Percentiles rank a stretch among this genome's conserved stretches.
Evolutionary conservation across 257 asterid genomes (phyloP).

Genomic region (Primulina eburnea): DNA sequence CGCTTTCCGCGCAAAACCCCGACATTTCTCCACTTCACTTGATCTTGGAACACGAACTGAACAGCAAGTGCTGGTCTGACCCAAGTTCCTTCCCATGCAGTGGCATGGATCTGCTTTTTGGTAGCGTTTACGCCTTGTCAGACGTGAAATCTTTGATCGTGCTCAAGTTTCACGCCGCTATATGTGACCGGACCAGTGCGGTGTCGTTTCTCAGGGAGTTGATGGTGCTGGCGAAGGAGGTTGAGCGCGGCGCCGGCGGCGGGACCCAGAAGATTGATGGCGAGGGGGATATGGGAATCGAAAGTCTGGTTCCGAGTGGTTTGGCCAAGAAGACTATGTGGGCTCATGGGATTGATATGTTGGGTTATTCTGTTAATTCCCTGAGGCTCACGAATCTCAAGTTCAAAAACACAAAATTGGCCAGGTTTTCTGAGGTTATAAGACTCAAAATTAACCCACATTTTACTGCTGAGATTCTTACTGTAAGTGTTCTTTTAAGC

Average conservation of each 20-base stretch:
- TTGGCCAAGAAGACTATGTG: slow-evolving; percentile 54
- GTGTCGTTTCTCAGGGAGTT: slow-evolving; percentile 58
- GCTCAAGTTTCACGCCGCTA: slow-evolving; percentile 48
- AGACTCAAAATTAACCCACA: slow-evolving; percentile 44
- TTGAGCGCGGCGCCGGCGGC: slow-evolving; percentile 3
- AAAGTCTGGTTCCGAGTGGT: slow-evolving; percentile 50
- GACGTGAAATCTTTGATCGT: slow-evolving; percentile 33
- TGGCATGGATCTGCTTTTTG: slow-evolving; percentile 43
- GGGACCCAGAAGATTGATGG: slow-evolving; percentile 26
- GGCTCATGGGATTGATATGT: slow-evolving; percentile 63
- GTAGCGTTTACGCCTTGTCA: slow-evolving; percentile 34
- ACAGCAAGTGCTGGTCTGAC: slow-evolving; percentile 42
- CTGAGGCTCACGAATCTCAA: slow-evolving; percentile 47
- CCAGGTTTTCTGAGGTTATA: slow-evolving; percentile 51
- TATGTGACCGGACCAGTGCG: slow-evolving; percentile 74
- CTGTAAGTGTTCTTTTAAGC: slow-evolving; percentile 31
- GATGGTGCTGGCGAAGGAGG: slow-evolving; percentile 39
- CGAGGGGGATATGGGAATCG: slow-evolving; percentile 52
- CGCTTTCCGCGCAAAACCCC: slow-evolving; percentile 1
- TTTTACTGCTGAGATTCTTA: slow-evolving; percentile 42
- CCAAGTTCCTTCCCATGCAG: slow-evolving; percentile 40
- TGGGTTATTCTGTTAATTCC: slow-evolving; percentile 65
- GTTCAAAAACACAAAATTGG: slow-evolving; percentile 40
- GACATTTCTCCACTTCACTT: slow-evolving; percentile 34
- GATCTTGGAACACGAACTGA: slow-evolving; percentile 58